Conservation (phyloP, 176 grass and related monocot species). For the Coix lacrymajobi region DNA sequence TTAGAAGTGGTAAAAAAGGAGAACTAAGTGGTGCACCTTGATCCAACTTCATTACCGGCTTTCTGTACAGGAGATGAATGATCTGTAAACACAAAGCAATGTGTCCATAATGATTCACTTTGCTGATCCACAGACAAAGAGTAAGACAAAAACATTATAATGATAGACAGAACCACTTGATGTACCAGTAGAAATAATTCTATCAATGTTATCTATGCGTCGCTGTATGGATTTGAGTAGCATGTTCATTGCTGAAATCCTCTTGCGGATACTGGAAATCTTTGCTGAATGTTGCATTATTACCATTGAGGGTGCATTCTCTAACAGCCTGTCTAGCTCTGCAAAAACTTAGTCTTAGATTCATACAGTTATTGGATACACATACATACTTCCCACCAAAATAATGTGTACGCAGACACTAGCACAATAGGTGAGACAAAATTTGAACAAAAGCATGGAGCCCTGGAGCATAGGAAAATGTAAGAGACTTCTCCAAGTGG, state of each 20-base stretch:
- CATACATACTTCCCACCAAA: neutral
- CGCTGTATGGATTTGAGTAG: constrained; percentile 81
- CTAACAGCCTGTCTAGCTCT: constrained; percentile 89
- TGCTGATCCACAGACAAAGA: neutral
- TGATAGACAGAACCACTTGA: constrained; percentile 38
- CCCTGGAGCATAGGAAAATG: neutral
- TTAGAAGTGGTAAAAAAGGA: neutral
- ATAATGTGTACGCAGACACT: neutral
- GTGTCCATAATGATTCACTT: neutral
- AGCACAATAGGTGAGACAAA: neutral
- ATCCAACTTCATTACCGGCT: constrained; percentile 34
- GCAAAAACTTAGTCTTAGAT: neutral
- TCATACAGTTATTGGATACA: neutral
- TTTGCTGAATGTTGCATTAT: constrained; percentile 78
- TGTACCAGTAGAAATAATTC: constrained; percentile 60
- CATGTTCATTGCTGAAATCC: constrained; percentile 79
- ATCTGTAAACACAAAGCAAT: constrained; percentile 25
- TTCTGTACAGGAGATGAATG: constrained; percentile 40
- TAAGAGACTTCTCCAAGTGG: neutral
- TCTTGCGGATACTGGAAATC: constrained; percentile 71
- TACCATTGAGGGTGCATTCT: constrained; percentile 59
- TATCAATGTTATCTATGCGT: constrained; percentile 79
- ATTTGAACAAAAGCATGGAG: neutral
- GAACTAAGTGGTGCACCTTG: constrained; percentile 21
- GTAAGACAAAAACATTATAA: neutral